Evolutionary conservation across 768 basidiomycete species (phyloP), one percentile per base, ranked within the genome.

Genomic region (Russula foetens): DNA sequence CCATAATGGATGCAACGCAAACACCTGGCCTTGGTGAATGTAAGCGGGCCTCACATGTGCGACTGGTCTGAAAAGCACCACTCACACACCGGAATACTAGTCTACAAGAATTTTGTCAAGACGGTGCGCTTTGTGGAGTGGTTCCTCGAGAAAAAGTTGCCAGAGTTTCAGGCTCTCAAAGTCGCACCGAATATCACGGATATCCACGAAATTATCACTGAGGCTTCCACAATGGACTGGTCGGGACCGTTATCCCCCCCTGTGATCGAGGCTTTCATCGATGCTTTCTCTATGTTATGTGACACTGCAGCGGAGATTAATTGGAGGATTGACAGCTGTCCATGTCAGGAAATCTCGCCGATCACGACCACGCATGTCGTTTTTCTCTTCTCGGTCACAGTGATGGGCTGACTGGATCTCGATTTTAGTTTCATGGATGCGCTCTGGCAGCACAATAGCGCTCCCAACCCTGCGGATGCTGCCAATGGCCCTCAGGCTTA

Each of bases 11-110:
- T 67, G 86, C 87, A 8, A 68, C 58, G 19, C 71, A 76, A 62
- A 91, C 90, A 1, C 88, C 90, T 0, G 81, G 77, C 29, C 84
- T 86, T 47, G 88, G 88, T 24, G 75, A 77, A 44, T 92, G 88
- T 90, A 68, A 56, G 83, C 67, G 64, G 4, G 7, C 39, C 41
- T 35, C 15, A 24, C 17, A 14, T 28, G 9, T n/a, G 8, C 12
- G 14, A 35, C 23, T 24, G 28, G 41, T 51, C 9, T 1, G 23
- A 41, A 15, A 21, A 19, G 35, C 35, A 35, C 9, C 14, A 7
- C 47, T 35, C 26, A 49, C 47, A 11, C 28, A 35, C 21, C 38
- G 41, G 26, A 5, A 5, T 35, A 5, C 6, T 48, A 58, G 54
- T 62, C 46, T 35, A 53, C 46, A 62, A 44, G 8, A 52, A 24